Base-by-base conservation (phyloP, 2,329 filamentous ascomycete species). In the Trichoderma koningii region DNA sequence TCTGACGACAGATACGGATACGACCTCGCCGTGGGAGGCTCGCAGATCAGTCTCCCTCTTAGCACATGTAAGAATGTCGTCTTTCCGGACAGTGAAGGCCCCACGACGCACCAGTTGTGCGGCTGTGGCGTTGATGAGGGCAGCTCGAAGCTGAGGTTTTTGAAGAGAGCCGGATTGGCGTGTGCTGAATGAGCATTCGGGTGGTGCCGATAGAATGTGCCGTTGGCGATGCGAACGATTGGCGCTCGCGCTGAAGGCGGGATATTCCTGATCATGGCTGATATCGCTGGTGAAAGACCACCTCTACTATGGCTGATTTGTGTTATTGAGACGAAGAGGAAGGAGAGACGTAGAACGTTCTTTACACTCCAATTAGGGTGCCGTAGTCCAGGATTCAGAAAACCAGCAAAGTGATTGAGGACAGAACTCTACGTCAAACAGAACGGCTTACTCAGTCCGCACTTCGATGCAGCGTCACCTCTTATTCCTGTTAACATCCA, bases 41-140 rank as follows among this genome's bases (percentile, higher is more conserved):
- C 80, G 73, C 87, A 90, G 38, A 97, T 79, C 69, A 93, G 83
- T 65, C 89, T 85, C 9, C 93, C 94, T 38, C 88, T 83, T 10
- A 98, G 80, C 21, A 94, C 80, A 66, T 96, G 86, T 3, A 98
- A 82, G 64, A 99, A 88, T 0, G 90, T 90, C 0, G 93, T 96
- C 74, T 94, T 91, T 0, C 91, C 91, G 1, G 88, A 85, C 1
- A 90, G 85, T 0, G 90, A 93, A 0, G 92, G 87, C 0, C 92
- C 93, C 28, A 98, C 82, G 45, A 99, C 82, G 45, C 91, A 90
- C 93, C 93, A 98, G 74, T 92, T 86, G 69, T 90, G 84, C 15
- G 78, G 75, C 5, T 74, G 74, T 0, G 77, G 69, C 6, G 82
- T 74, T 45, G 80, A 76, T 5, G 88, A 87, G 0, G 89, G 85